Conservation (phyloP, 2,329 filamentous ascomycete species). For the Hypocreales sp. region DNA sequence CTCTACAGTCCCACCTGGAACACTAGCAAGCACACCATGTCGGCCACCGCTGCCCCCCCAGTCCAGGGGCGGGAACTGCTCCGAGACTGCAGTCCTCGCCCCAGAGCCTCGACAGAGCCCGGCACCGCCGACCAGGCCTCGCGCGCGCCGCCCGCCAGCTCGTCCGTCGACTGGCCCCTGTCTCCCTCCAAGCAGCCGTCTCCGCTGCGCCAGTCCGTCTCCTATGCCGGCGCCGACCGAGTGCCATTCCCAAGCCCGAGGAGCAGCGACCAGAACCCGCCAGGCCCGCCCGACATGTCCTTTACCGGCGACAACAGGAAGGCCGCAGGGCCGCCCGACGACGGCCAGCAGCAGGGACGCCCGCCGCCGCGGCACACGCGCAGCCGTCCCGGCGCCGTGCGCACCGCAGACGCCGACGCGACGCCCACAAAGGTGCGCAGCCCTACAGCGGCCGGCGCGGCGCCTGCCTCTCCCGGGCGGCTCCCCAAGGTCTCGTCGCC, state of each 20-base stretch:
- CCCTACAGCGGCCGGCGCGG: background rate
- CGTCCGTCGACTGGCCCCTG: no score
- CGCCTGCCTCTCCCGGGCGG: background rate
- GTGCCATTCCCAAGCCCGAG: background rate
- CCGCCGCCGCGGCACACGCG: no score
- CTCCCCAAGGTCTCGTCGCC: constrained; percentile 5
- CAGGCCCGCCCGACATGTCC: constrained; percentile 9
- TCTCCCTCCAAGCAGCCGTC: no score
- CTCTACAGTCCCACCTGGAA: no score
- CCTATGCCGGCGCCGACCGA: background rate
- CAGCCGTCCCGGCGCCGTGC: constrained; percentile 3
- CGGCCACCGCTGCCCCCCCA: no score
- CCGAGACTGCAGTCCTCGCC: no score
- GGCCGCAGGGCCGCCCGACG: no score
- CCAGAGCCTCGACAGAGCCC: no score
- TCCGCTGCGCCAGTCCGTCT: constrained; percentile 1
- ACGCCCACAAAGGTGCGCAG: constrained; percentile 3
- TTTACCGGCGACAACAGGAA: constrained; percentile 17
- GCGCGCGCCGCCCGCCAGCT: no score
- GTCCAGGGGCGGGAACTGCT: no score
- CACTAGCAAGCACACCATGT: no score
- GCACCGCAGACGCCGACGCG: background rate
- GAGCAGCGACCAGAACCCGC: constrained; percentile 4
- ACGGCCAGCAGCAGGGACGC: constrained; percentile 5
- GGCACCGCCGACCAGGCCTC: no score